Base-by-base conservation (phyloP, 2,329 filamentous ascomycete species). In the Nigrograna mackinnonii region DNA sequence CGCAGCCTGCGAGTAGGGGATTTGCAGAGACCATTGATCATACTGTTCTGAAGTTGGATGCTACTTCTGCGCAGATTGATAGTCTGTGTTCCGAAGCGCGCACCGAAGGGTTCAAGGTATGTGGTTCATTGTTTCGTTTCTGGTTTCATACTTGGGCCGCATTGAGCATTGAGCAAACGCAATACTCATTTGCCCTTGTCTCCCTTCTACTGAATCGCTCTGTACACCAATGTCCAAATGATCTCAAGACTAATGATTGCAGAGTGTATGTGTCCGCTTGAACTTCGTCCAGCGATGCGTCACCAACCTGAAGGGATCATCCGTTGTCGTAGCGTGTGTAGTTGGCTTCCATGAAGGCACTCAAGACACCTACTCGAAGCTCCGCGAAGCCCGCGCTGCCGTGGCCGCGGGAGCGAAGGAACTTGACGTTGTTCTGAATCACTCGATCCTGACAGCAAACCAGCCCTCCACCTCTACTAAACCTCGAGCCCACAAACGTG, bases 281-380 rank as follows among this genome's bases (percentile, higher is more conserved):
- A 68, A 73, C 24, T 74, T 73, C 58, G 79, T 84, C n/a, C 51
- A 69, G 18, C 74, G 71, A 41, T 77, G 77, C 36, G 71, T 73
- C 14, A 52, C 70, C 31, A 73, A 76, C 40, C 70, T 84, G 35
- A 69, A 71, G 43, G 71, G 70, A 36, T 71, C 72, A 6, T 58
- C 60, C 5, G 73, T 80, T n/a, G 68, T 69, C 18, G 74, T 83
- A 16, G 78, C 79, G 33, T 79, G 77, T 50, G 81, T 84, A 5
- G 71, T 84, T 7, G 79, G 78, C 17, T 84, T 84, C 58, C 81
- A 78, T 39, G 79, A 83, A 56, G 81, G 81, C 11, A 82, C 77
- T 0, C 68, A 80, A 46, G 66, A 74, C 35, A 76, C 78, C 0
- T 57, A 68, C 3, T 63, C 71, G 22, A 83, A 82, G 57, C 64